Base-by-base conservation (phyloP, 495 filamentous ascomycete genomes). In the Neurospora sp. region DNA sequence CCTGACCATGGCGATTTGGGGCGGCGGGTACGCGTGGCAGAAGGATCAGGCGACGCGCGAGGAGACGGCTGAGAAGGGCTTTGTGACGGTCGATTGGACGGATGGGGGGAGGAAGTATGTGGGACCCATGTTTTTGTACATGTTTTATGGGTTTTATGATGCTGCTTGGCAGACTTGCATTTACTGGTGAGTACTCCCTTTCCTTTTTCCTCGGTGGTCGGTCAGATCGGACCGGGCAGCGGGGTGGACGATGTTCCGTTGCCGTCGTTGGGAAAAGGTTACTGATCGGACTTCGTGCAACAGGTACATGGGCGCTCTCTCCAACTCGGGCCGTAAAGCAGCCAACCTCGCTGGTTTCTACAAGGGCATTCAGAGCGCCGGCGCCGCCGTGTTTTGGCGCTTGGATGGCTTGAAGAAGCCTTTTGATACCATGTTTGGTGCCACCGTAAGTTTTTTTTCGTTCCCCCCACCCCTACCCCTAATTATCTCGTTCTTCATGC, bases 281-380 rank as follows among this genome's bases (percentile, higher is more conserved):
- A 69, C 73, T 62, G 69, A 62, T 8, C n/a, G 2, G 37, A 38
- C 0, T 40, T 46, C 16, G 16, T 20, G 10, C 20, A 27, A 14
- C 74, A 94, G 91, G 92, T 93, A 92, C 83, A 97, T 98, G 92
- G 95, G 95, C 41, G 90, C 94, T 20, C 86, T 97, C 39, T 93
- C 90, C 77, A 97, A 98, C 86, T 96, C 96, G 69, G 89, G 91
- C 74, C 92, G 94, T 78, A 96, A 94, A 78, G 87, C 95, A 27
- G 95, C 95, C 83, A 97, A 97, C 84, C 92, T 96, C 77, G 90
- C 93, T 40, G 95, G 95, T 71, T 97, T 95, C 86, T 97, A 97
- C 88, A 97, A 97, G 79, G 93, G 93, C 39, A 92, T 98, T 77
- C 95, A 98, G 82, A 96, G 93, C 39, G 94, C 93, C n/a, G 95